Evolutionary conservation across 1,139 yeast species (phyloP).

Genomic region (Geotrichum europaeum): DNA sequence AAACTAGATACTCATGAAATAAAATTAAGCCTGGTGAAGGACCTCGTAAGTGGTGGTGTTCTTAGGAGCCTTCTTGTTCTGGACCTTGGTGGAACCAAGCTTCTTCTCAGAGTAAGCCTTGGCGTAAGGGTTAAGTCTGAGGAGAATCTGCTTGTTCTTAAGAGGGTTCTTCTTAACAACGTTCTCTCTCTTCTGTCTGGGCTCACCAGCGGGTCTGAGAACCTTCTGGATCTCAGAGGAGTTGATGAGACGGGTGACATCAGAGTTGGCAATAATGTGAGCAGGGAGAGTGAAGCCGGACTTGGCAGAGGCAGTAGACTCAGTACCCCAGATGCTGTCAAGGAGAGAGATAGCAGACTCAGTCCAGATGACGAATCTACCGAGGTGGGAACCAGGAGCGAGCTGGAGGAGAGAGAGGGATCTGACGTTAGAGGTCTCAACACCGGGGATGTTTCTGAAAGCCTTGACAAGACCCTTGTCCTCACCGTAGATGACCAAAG

Average conservation of each 20-base stretch:
- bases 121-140: conserved; percentile 99
- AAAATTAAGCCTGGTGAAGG: conserved; percentile 18
- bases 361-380: conserved; percentile 99
- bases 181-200: conserved; percentile 89
- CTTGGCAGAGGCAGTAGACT: conserved; percentile 77
- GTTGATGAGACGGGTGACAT: conserved; percentile 95
- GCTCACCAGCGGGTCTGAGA: conserved; percentile 94
- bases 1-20: not conserved
- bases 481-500: conserved; percentile 95
- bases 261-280: conserved; percentile 92
- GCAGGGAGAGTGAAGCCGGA: conserved; percentile 88
- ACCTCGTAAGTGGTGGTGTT: conserved; percentile 17
- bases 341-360: conserved; percentile 95
- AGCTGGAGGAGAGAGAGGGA: conserved; percentile 95
- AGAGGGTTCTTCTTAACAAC: conserved; percentile 99
- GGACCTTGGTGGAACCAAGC: conserved; percentile 80
- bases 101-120: conserved; percentile 91
- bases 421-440: conserved; percentile 90
- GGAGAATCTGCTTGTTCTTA: conserved; percentile 97
- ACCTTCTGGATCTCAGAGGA: conserved; percentile 98
- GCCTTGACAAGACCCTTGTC: conserved; percentile 98
- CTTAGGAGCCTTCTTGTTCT: conserved; percentile 33
- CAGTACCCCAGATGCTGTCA: conserved; percentile 97
- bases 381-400: conserved; percentile 99
- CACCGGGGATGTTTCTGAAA: conserved; percentile 99